These are phyloP conservation scores for Leccinum ponderosum DNA, from an alignment of 1,284 basidiomycete species.

Conservation along the genomic window DNA sequence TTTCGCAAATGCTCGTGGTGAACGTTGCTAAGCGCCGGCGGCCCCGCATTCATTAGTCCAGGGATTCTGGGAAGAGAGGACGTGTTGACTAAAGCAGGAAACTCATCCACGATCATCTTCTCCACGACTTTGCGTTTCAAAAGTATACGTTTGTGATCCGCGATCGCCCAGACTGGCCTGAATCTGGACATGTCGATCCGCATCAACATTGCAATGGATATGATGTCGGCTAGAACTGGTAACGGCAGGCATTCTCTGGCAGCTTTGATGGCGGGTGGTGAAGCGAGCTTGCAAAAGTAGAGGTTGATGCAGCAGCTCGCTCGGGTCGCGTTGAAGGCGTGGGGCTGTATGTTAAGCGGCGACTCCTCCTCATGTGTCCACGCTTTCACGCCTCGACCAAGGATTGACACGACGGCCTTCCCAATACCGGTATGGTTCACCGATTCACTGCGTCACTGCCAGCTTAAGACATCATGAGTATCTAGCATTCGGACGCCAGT, in stretches of 20 bases:
- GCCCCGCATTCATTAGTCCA: neutral
- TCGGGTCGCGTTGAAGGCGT: constrained; percentile 42
- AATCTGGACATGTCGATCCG: constrained; percentile 19
- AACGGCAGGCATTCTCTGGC: constrained; percentile 35
- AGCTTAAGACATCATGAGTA: neutral
- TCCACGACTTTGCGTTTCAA: constrained; percentile 16
- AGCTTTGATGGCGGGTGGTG: constrained; percentile 41
- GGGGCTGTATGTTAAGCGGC: constrained; percentile 40
- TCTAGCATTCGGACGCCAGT: constrained; percentile 38
- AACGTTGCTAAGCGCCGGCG: constrained; percentile 23
- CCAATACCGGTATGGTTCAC: constrained; percentile 10
- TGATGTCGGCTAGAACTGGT: constrained; percentile 36
- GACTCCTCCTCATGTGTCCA: constrained; percentile 17
- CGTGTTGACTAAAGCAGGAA: constrained; percentile 13
- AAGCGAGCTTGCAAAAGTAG: constrained; percentile 27
- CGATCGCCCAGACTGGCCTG: constrained; percentile 23
- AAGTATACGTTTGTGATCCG: constrained; percentile 22
- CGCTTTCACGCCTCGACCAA: constrained; percentile 11
- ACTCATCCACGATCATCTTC: constrained; percentile 21
- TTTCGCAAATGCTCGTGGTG: constrained; percentile 34
- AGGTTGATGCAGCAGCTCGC: constrained; percentile 6
- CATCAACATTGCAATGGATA: constrained; percentile 45
- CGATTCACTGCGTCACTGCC: neutral
- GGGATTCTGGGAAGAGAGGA: constrained; percentile 2
- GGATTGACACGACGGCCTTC: constrained; percentile 23